Base-by-base conservation (phyloP, 2,329 filamentous ascomycete species). In the Trichoderma sp. region DNA sequence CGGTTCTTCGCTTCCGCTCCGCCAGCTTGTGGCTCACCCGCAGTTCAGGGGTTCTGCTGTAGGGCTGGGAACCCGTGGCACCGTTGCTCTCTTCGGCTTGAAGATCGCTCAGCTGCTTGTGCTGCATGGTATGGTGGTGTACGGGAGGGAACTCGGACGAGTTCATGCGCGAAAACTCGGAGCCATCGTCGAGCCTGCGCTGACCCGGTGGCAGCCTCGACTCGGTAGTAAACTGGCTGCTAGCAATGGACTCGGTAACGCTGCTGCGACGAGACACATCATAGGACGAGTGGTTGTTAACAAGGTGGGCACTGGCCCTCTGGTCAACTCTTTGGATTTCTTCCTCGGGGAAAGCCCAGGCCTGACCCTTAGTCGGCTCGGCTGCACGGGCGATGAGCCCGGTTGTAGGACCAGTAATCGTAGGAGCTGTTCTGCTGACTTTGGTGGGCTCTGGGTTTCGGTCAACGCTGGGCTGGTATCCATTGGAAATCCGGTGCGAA, bases 1-100 rank as follows among this genome's bases (percentile, higher is more conserved):
- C 93, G 9, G 93, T 95, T 73, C 93, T 86, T 51, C 93, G 88
- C 83, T 96, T 96, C 47, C 93, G 87, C 81, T 96, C 93, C 0
- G 93, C 93, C 71, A 96, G 87, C 81, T 96, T 96, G 82, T 96
- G 93, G 78, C 92, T 95, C 63, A 95, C 89, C 26, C 93, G 89
- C 51, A 96, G 84, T 80, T 96, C 93, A 0, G 93, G 93, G 0
- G 93, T 96, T 53, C 93, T 86, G 76, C 92, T 95, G 80, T 96
- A 96, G 2, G 93, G 93, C 74, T 93, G 92, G 28, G 88, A 86
- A 12, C 89, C 87, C 1, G 82, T 83, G 15, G 81, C 83, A 67
- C 86, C 86, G 9, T 47, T 62, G 28, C 82, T 84, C 68, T 90
- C 88, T 75, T 91, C 88, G 34, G 85, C 84, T 79, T 90, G 87